Conservation (phyloP, 2,329 filamentous ascomycete species). For the Beauveria varroae region DNA sequence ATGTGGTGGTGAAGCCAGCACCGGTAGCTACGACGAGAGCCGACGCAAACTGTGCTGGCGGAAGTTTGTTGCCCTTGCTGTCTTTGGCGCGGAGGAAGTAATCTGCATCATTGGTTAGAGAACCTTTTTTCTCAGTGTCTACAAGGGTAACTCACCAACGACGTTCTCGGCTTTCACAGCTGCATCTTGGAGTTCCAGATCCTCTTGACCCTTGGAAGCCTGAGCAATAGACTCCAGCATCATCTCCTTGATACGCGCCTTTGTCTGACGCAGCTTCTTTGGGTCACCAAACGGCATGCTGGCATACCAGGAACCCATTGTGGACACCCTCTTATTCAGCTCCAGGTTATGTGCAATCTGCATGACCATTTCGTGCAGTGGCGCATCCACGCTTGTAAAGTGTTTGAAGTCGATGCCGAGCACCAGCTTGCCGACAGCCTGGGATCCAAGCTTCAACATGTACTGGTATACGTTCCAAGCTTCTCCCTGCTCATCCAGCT, state of each 20-base stretch:
- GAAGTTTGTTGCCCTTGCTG: slow-evolving; percentile 45
- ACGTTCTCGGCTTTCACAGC: slow-evolving; percentile 39
- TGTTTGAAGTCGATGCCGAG: slow-evolving; percentile 39
- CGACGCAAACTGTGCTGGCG: slow-evolving; percentile 23
- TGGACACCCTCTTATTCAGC: slow-evolving; percentile 52
- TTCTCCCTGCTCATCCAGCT: slow-evolving; percentile 40
- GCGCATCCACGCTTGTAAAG: slow-evolving; percentile 36
- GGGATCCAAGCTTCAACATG: slow-evolving; percentile 42
- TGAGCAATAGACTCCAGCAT: slow-evolving; percentile 30
- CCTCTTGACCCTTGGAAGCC: slow-evolving; percentile 30
- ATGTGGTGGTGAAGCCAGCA: slow-evolving; percentile 55
- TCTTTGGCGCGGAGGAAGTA: slow-evolving; percentile 47
- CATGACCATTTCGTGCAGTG: slow-evolving; percentile 42
- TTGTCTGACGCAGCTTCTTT: slow-evolving; percentile 29
- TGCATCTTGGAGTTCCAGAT: slow-evolving; percentile 39
- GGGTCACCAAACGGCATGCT: slow-evolving; percentile 51
- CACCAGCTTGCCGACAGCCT: slow-evolving; percentile 37
- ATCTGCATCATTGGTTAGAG: slow-evolving; percentile 24
- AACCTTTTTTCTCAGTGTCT: too few relatives aligned
- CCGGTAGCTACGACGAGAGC: slow-evolving; percentile 43
- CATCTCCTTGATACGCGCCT: slow-evolving; percentile 26
- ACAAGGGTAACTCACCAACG: background rate
- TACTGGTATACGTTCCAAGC: slow-evolving; percentile 42
- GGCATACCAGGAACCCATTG: slow-evolving; percentile 48
- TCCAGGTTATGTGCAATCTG: slow-evolving; percentile 42